These are phyloP conservation scores for Daldinia childiae DNA, from an alignment of 495 filamentous ascomycete species.

Conservation along the genomic window DNA sequence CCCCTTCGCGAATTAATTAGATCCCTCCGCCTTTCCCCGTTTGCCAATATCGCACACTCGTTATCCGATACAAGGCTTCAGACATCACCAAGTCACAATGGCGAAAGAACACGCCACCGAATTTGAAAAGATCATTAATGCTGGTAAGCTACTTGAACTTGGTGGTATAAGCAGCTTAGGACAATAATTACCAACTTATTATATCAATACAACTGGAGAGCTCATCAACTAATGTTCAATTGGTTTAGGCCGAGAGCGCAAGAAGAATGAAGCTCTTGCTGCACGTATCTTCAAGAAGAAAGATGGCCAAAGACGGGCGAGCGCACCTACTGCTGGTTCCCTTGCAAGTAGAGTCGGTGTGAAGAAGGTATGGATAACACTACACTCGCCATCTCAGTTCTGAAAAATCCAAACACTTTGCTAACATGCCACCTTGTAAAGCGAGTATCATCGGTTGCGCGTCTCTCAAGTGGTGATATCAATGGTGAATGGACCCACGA, in stretches of 20 bases:
- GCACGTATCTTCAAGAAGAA: conserved; percentile 74
- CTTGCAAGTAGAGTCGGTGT: conserved; percentile 81
- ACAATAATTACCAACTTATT: neutral
- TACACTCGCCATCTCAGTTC: neutral
- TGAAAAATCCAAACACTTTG: conserved; percentile 18
- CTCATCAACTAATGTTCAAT: conserved; percentile 33
- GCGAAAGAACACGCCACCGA: conserved; percentile 62
- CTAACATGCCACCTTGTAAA: conserved; percentile 27
- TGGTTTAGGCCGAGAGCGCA: conserved; percentile 70
- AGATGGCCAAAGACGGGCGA: conserved; percentile 62
- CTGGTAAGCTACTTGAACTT: conserved; percentile 54
- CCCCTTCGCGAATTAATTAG: neutral
- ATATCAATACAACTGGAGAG: neutral
- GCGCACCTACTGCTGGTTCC: conserved; percentile 63
- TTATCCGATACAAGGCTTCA: conserved; percentile 15
- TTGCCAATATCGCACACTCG: neutral
- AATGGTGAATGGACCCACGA: conserved; percentile 69
- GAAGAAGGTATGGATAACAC: conserved; percentile 65
- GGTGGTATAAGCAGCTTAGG: neutral
- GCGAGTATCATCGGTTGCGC: conserved; percentile 51
- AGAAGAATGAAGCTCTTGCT: conserved; percentile 75
- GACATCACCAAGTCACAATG: conserved; percentile 49
- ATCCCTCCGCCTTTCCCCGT: neutral
- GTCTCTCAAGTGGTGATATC: conserved; percentile 55
- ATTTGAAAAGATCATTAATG: conserved; percentile 73